A percentile compares a stretch with the other conserved stretches of the same genome.
phyloP scores from a whole-genome alignment of 1,284 basidiomycete genomes.

The Boletellus dicymbophilus region DNA sequence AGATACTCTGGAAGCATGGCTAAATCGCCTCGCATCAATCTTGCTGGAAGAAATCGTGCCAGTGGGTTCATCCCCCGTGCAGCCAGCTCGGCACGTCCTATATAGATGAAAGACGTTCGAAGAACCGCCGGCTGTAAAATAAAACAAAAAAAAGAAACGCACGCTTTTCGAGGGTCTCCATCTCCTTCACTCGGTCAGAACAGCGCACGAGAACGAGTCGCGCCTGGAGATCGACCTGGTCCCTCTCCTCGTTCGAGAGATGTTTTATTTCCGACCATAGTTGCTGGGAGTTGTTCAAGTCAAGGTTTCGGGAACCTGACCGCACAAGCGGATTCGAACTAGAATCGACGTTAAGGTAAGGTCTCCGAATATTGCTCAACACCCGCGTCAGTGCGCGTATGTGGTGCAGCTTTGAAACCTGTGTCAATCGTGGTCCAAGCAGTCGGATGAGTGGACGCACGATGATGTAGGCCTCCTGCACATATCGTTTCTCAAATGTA shows the following conservation, averaged over 20 bases:
- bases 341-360: constrained; percentile 78
- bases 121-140: constrained; percentile 3
- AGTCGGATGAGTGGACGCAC: constrained; percentile 43
- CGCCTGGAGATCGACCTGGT: constrained; percentile 90
- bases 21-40: constrained; percentile 61
- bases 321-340: constrained; percentile 49
- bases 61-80: constrained; percentile 63
- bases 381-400: constrained; percentile 70
- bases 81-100: constrained; percentile 68
- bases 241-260: constrained; percentile 83
- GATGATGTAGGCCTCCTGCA: constrained; percentile 72
- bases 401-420: constrained; percentile 58
- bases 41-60: constrained; percentile 63
- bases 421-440: constrained; percentile 2
- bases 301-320: constrained; percentile 53
- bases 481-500: constrained; percentile 62
- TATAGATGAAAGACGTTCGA: constrained; percentile 12
- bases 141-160: constrained; percentile 33
- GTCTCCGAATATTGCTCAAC: constrained; percentile 68
- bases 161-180: constrained; percentile 88
- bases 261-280: constrained; percentile 70
- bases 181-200: constrained; percentile 80
- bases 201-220: constrained; percentile 81
- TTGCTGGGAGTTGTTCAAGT: constrained; percentile 52
- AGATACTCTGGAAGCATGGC: constrained; percentile 67